Evolutionary conservation across 352 stramenopile species (phyloP), one percentile per base, ranked within the genome.

Genomic region (Phytophthora uliginosa): DNA sequence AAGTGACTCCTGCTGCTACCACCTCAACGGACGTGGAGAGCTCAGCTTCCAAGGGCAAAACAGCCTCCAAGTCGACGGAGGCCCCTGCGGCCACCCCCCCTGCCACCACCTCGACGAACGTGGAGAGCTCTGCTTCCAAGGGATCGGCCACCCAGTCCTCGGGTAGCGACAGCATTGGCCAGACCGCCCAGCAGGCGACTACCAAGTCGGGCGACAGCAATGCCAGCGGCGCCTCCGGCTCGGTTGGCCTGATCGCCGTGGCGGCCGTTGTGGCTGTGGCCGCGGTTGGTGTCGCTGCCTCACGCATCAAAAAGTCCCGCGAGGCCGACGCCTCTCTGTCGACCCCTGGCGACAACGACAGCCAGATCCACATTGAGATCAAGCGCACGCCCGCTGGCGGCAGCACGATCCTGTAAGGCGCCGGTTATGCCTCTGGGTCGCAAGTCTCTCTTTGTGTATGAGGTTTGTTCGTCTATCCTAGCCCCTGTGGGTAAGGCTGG

Each of bases 331-430:
- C 58, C 8, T 33, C 64, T 31, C 59, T 81, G 36, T 45, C 54
- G 26, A 81, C 74, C 18, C 74, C 74, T 17, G 70, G 66, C 17
- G 74, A 81, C 47, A 67, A 59, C 52, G 64, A 65, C 47, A 69
- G 74, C 54, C 69, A 76, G 48, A 81, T 81, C 26, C 74, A 81
- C 54, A 74, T 84, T 54, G 77, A 84, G 63, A 78, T 84, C 52
- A 82, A 75, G 67, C 71, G 59, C 50, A 84, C 77, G 36, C 77
- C 77, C 47, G 74, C 74, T n/a, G 74, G 68, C 34, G 74, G 77
- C 54, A 84, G 74, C 71, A 84, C 77, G 47, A 82, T 84, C 38
- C 74, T 84, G 56, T 82, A 78, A 79, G 75, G 33, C 22, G 22
- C 48, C 22, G 51, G 10, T 55, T 40, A 66, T 58, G 45, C 52